Conservation (phyloP, 176 grass and related monocot species). For the Alopecurus myosuroides region DNA sequence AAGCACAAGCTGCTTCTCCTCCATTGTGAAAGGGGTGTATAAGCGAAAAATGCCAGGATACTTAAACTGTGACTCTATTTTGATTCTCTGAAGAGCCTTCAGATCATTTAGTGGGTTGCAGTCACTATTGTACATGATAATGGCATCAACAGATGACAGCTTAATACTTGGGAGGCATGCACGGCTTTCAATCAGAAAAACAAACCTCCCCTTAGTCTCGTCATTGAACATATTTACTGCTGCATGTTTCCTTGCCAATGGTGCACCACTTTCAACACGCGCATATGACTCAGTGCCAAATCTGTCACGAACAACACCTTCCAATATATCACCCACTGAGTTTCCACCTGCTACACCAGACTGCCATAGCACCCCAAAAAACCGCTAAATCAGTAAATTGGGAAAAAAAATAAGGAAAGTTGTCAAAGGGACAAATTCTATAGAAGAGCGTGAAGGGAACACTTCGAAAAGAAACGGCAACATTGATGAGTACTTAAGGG, state of each 20-base stretch:
- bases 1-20: slow-evolving; percentile 63
- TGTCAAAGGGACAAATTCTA: neutral
- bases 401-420: slow-evolving; percentile 7
- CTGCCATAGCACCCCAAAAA: slow-evolving; percentile 29
- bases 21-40: slow-evolving; percentile 71
- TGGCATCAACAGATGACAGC: slow-evolving; percentile 57
- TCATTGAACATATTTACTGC: slow-evolving; percentile 78
- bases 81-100: slow-evolving; percentile 54
- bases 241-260: slow-evolving; percentile 33
- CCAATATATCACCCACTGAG: slow-evolving; percentile 57
- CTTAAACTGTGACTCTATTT: slow-evolving; percentile 37
- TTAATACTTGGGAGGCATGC: slow-evolving; percentile 76
- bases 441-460: slow-evolving; percentile 1
- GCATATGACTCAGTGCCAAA: slow-evolving; percentile 72
- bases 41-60: slow-evolving; percentile 56
- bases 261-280: slow-evolving; percentile 38
- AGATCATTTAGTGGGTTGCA: slow-evolving; percentile 79
- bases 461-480: neutral
- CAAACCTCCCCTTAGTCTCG: slow-evolving; percentile 58
- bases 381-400: neutral
- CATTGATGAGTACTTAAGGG: neutral
- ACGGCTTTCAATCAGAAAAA: slow-evolving; percentile 66
- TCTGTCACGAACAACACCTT: slow-evolving; percentile 56
- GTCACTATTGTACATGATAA: slow-evolving; percentile 75
- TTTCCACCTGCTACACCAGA: slow-evolving; percentile 48